Evolutionary conservation across 345 rosid species (phyloP).

Genomic region (Firmiana major): DNA sequence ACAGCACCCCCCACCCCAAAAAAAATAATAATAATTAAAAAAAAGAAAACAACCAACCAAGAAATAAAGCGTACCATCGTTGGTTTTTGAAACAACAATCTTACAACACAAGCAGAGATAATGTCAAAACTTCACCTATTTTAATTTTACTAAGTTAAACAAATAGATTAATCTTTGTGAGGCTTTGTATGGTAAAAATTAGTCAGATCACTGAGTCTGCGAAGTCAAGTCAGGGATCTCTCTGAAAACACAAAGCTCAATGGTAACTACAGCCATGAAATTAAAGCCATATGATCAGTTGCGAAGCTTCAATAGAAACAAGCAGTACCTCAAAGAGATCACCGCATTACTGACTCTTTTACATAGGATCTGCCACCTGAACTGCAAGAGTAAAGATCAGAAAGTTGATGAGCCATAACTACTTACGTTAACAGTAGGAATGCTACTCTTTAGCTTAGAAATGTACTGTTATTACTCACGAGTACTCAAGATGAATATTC

Average conservation of each 20-base stretch:
- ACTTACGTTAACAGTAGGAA: background rate
- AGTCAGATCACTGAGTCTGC: background rate
- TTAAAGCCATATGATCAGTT: slow-evolving; percentile 10
- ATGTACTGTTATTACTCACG: slow-evolving; percentile 44
- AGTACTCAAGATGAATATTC: slow-evolving; percentile 89
- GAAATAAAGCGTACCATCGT: background rate
- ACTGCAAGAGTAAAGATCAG: slow-evolving; percentile 38
- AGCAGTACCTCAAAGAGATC: slow-evolving; percentile 19
- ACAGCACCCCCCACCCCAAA: background rate
- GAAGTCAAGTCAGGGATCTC: slow-evolving; percentile 7
- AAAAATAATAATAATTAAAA: no score
- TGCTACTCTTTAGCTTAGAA: background rate
- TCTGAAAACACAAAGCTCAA: background rate
- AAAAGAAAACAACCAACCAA: no score
- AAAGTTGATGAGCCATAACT: slow-evolving; percentile 15
- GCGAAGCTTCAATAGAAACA: slow-evolving; percentile 13
- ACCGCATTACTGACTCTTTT: slow-evolving; percentile 80
- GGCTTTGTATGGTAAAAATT: slow-evolving; percentile 5
- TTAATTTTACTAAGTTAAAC: background rate
- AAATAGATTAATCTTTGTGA: slow-evolving; percentile 6
- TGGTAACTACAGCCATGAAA: background rate
- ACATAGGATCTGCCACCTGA: slow-evolving; percentile 84
- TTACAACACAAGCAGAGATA: background rate
- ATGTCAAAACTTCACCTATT: slow-evolving; percentile 3
- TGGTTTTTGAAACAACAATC: background rate